Evolutionary conservation across 106 monocot species (phyloP), one percentile per base, ranked within the genome.

Genomic region (Platanthera guangdongensis): DNA sequence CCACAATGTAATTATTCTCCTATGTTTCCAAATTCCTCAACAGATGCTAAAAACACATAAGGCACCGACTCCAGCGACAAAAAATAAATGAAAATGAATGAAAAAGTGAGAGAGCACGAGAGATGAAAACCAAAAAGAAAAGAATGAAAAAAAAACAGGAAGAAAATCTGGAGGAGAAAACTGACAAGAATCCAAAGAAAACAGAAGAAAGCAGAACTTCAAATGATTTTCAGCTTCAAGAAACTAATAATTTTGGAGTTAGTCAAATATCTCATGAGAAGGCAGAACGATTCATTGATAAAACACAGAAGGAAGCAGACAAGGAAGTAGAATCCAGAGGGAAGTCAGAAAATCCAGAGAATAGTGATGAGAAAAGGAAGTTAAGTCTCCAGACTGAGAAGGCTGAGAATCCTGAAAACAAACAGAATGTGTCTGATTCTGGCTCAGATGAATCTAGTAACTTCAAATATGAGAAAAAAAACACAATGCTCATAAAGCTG

Each of bases 301-400:
- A 21, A 39, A 14, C 6, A 55, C 45, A 55, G 28, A 78, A 78
- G 12, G 78, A 78, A 62, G 25, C 32, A 59, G 18, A 8, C 7
- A 59, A 19, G 59, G 59, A 19, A 32, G 30, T 52, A 69, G 8
- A 21, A 9, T 46, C 10, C 16, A 47, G 32, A n/a, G 32, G 47
- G 8, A 30, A 73, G 59, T 59, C 59, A 45, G 14, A 65, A 78
- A 12, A 51, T 52, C 22, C n/a, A 46, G 72, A 51, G 13, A 45
- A 53, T 32, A 8, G 77, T 5, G 70, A 71, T 65, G 18, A 80
- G 18, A 51, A 28, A 51, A 28, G 21, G 12, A 63, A 60, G 76
- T 3, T 3, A 11, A 32, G 11, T 9, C 19, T 59, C 19, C 18
- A 18, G 18, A 6, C 46, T 18, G 30, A 50, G 57, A 77, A 82